phyloP scores from a whole-genome alignment of 805 yeast species.

The Spencermartinsiella europaea region DNA sequence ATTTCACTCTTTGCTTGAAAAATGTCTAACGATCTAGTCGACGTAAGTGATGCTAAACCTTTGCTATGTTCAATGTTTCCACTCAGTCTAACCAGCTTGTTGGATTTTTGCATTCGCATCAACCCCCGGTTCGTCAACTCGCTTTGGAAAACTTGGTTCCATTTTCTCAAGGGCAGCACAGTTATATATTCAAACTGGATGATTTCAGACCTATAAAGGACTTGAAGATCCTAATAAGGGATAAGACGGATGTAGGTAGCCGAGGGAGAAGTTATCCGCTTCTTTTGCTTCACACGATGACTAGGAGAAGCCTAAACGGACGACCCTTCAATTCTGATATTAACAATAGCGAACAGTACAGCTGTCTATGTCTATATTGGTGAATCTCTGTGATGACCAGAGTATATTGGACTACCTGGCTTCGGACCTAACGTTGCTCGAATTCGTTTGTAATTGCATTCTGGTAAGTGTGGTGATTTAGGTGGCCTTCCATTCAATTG shows the following conservation, averaged over 20 bases:
- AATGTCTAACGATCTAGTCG: slow-evolving; percentile 52
- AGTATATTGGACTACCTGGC: slow-evolving; percentile 60
- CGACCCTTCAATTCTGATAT: no score
- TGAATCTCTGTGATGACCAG: slow-evolving; percentile 72
- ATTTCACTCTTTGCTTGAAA: no score
- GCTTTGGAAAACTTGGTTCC: slow-evolving; percentile 84
- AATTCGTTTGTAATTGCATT: slow-evolving; percentile 26
- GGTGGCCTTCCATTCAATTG: background rate
- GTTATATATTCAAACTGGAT: slow-evolving; percentile 61
- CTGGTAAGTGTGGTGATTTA: slow-evolving; percentile 15
- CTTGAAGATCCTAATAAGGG: slow-evolving; percentile 54
- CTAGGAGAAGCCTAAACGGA: background rate
- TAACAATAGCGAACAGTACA: slow-evolving; percentile 20
- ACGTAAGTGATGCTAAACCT: slow-evolving; percentile 30
- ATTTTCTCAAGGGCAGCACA: slow-evolving; percentile 66
- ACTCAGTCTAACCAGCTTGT: slow-evolving; percentile 43
- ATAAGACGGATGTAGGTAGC: slow-evolving; percentile 35
- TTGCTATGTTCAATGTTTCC: background rate
- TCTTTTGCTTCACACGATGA: background rate
- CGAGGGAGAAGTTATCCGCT: background rate
- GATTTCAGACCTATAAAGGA: slow-evolving; percentile 68
- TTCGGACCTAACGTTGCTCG: slow-evolving; percentile 52
- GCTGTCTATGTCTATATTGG: slow-evolving; percentile 66
- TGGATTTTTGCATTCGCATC: slow-evolving; percentile 73
- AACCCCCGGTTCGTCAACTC: slow-evolving; percentile 71